These are phyloP conservation scores for Beauveria caledonica DNA, from an alignment of 2,329 filamentous ascomycete species.

Conservation along the genomic window DNA sequence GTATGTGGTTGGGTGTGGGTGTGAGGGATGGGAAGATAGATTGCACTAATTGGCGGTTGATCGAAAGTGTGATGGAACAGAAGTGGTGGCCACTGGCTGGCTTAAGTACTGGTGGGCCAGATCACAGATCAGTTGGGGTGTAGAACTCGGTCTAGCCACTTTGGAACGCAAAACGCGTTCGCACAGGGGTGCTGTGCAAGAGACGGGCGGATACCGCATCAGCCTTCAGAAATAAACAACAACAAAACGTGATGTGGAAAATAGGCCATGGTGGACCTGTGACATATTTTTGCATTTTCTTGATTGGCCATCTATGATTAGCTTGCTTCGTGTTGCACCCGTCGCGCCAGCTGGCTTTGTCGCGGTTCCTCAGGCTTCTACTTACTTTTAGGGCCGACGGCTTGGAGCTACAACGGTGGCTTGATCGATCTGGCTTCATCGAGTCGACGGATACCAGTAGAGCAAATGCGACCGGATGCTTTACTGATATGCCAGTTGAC, in stretches of 20 bases:
- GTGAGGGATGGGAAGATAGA: constrained; percentile 11
- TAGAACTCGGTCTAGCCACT: background rate
- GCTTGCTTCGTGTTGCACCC: background rate
- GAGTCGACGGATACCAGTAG: background rate
- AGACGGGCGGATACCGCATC: background rate
- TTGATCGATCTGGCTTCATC: background rate
- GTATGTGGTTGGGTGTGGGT: constrained; percentile 3
- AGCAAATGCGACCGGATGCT: background rate
- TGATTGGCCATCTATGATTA: constrained; percentile 2
- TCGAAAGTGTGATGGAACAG: constrained; percentile 15
- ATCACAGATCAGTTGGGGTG: constrained; percentile 28
- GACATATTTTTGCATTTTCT: constrained; percentile 9
- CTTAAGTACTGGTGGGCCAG: constrained; percentile 33
- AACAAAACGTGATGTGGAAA: constrained; percentile 3
- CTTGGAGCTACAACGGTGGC: background rate
- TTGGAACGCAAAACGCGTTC: constrained; percentile 2
- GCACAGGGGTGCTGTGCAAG: background rate
- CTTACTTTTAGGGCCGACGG: background rate
- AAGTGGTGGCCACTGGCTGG: constrained; percentile 22
- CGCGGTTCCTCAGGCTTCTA: background rate
- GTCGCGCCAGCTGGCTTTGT: background rate
- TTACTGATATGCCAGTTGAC: no score
- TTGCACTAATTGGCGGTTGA: constrained; percentile 5
- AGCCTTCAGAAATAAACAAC: constrained; percentile 11
- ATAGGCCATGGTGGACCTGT: background rate